phyloP scores from a whole-genome alignment of 306 rosid genomes.

The Delonix regia region DNA sequence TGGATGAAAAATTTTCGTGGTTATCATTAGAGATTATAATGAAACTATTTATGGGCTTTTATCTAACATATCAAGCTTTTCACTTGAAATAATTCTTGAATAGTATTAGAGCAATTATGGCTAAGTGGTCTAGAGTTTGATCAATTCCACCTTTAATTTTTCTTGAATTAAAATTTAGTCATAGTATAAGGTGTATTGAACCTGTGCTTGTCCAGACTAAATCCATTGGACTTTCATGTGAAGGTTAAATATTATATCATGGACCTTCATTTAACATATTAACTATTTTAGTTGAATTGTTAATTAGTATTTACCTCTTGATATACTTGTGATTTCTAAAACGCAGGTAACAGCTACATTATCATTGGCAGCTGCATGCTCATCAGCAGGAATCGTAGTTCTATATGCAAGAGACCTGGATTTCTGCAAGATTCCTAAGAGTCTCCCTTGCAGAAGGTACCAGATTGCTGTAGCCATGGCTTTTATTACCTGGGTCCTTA shows the following conservation, averaged over 20 bases:
- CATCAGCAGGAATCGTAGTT: constrained; percentile 79
- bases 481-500: constrained; percentile 79
- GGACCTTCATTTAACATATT: background rate
- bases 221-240: background rate
- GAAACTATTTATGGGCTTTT: background rate
- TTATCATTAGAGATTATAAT: background rate
- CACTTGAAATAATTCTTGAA: background rate
- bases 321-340: constrained; percentile 32
- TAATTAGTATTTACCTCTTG: background rate
- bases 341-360: constrained; percentile 88
- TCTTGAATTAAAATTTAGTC: background rate
- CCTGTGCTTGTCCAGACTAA: background rate
- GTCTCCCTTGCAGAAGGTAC: constrained; percentile 57
- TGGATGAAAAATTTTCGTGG: background rate
- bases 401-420: constrained; percentile 61
- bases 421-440: constrained; percentile 43
- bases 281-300: background rate
- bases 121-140: background rate
- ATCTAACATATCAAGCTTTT: background rate
- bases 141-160: background rate
- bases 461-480: constrained; percentile 77
- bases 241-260: background rate
- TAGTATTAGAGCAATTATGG: background rate
- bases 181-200: background rate
- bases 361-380: constrained; percentile 91